Conservation (phyloP, 2,329 filamentous ascomycete species). For the Podosphaera aphanis region DNA sequence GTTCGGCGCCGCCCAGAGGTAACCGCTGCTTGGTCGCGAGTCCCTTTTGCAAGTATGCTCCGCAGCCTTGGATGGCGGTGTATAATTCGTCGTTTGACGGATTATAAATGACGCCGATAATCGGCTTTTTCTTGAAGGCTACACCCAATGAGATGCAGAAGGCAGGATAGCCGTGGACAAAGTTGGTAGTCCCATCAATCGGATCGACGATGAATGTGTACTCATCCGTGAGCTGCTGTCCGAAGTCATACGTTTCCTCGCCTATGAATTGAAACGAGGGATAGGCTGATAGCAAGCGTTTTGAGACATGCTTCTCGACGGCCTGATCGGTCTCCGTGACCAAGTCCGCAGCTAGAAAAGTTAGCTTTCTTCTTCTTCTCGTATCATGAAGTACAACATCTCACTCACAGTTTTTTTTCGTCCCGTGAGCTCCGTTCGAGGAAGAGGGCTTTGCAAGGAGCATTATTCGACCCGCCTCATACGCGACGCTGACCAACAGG, state of each 20-base stretch:
- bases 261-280: constrained; percentile 42
- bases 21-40: constrained; percentile 19
- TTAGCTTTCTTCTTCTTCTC: background rate
- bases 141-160: constrained; percentile 60
- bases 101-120: constrained; percentile 59
- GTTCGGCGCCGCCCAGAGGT: constrained; percentile 27
- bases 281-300: constrained; percentile 26
- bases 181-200: constrained; percentile 66
- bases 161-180: constrained; percentile 51
- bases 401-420: constrained; percentile 41
- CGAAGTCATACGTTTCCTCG: constrained; percentile 54
- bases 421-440: constrained; percentile 29
- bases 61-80: constrained; percentile 42
- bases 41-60: constrained; percentile 29
- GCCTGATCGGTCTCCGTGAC: constrained; percentile 45
- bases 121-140: constrained; percentile 34
- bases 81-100: constrained; percentile 49
- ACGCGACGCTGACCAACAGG: constrained; percentile 33
- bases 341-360: constrained; percentile 35
- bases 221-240: constrained; percentile 32
- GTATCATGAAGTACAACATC: background rate
- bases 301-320: constrained; percentile 37
- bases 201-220: constrained; percentile 67
- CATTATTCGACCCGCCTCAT: constrained; percentile 42
- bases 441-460: constrained; percentile 36